Conservation (phyloP, 2,329 filamentous ascomycete species). For the Neofusicoccum laricinum region DNA sequence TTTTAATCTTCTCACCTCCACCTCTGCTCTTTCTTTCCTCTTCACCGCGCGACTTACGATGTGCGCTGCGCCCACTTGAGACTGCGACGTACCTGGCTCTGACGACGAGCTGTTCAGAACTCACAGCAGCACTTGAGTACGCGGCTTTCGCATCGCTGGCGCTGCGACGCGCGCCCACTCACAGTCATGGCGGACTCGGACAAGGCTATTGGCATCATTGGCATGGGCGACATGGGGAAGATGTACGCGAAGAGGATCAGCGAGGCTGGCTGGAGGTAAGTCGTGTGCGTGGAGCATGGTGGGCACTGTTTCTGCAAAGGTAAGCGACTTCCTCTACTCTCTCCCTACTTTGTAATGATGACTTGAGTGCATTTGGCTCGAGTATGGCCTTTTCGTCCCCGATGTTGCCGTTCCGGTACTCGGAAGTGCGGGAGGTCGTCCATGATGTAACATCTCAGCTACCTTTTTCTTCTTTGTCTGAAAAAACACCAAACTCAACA, state of each 20-base stretch:
- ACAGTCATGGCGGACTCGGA: constrained; percentile 47
- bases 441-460: constrained; percentile 99
- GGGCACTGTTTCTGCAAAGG: constrained; percentile 24
- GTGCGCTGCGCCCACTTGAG: constrained; percentile 12
- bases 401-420: constrained; percentile 73
- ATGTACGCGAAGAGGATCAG: constrained; percentile 93
- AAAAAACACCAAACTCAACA: constrained; percentile 43
- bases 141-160: neutral
- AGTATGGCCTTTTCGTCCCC: constrained; percentile 71
- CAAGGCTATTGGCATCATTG: constrained; percentile 76
- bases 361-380: constrained; percentile 99
- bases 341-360: constrained; percentile 66
- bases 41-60: constrained; percentile 1
- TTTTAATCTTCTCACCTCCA: neutral
- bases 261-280: constrained; percentile 94
- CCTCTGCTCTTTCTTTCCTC: constrained; percentile 4
- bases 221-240: constrained; percentile 99
- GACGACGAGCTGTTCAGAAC: neutral
- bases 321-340: constrained; percentile 28
- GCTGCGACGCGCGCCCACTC: neutral
- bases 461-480: constrained; percentile 91
- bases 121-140: neutral
- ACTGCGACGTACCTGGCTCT: neutral
- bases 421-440: constrained; percentile 63
- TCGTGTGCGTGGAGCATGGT: constrained; percentile 27